phyloP scores from a whole-genome alignment of 23 red algal genomes.

The Agarophyton chilense region DNA sequence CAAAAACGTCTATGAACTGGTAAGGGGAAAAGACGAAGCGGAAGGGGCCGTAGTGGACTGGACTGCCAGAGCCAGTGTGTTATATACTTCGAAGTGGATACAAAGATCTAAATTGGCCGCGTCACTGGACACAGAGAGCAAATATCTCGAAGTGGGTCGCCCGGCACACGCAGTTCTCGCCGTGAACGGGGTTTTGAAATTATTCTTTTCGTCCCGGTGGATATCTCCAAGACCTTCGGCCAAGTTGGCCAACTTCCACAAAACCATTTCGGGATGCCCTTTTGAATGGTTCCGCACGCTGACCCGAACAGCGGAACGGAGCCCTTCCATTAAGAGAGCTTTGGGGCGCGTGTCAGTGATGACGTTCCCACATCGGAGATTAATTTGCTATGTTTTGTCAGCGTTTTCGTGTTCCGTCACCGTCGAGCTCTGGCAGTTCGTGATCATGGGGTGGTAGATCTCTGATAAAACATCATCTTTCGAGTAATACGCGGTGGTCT shows the following conservation, averaged over 20 bases:
- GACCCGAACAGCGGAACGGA: neutral
- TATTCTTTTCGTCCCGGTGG: neutral
- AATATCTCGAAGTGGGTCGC: neutral
- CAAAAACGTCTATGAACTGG: neutral
- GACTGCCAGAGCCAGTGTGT: neutral
- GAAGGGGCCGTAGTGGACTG: neutral
- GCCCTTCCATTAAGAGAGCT: slow-evolving; percentile 16
- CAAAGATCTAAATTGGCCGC: neutral
- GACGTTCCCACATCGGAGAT: slow-evolving; percentile 10
- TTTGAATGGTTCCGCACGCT: neutral
- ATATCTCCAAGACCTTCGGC: neutral
- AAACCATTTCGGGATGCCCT: slow-evolving; percentile 1
- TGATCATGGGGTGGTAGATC: neutral
- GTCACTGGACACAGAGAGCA: neutral
- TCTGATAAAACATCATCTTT: slow-evolving; percentile 1
- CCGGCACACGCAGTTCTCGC: neutral
- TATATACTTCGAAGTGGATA: neutral
- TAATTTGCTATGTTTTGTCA: neutral
- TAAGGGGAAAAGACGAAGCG: neutral
- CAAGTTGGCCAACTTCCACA: neutral
- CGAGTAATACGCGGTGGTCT: no score
- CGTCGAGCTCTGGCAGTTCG: neutral
- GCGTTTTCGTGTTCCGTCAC: neutral
- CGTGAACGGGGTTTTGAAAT: neutral
- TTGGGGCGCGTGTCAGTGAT: neutral